Conservation (phyloP, 805 yeast genomes). For the Kregervanrija pseudodelftensis region DNA sequence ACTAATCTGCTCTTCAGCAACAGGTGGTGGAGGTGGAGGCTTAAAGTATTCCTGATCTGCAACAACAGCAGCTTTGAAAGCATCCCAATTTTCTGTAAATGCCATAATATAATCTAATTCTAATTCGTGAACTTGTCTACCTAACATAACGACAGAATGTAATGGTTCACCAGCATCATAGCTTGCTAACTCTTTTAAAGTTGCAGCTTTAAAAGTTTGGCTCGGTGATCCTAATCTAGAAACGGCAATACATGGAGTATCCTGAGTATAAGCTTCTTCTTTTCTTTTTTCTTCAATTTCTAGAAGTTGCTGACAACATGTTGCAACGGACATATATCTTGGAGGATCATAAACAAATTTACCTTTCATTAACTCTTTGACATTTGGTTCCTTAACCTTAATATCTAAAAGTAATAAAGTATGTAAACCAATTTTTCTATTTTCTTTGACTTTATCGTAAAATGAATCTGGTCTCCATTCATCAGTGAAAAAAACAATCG, state of each 20-base stretch:
- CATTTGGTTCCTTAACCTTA: slow-evolving; percentile 93
- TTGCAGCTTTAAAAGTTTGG: slow-evolving; percentile 80
- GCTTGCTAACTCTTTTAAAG: slow-evolving; percentile 65
- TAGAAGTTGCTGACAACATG: slow-evolving; percentile 80
- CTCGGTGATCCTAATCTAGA: slow-evolving; percentile 84
- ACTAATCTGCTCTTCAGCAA: slow-evolving; percentile 9
- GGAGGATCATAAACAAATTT: slow-evolving; percentile 93
- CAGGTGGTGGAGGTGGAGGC: slow-evolving; percentile 14
- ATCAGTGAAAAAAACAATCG: slow-evolving; percentile 92
- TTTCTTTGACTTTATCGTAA: slow-evolving; percentile 83
- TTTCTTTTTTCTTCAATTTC: slow-evolving; percentile 78
- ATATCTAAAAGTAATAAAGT: slow-evolving; percentile 84
- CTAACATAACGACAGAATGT: slow-evolving; percentile 85
- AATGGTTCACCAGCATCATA: slow-evolving; percentile 93
- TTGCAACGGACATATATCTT: slow-evolving; percentile 85
- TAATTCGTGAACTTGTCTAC: slow-evolving; percentile 89
- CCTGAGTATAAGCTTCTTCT: slow-evolving; percentile 72
- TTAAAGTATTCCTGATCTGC: slow-evolving; percentile 65
- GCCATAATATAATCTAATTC: slow-evolving; percentile 80
- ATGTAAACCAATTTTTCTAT: slow-evolving; percentile 84
- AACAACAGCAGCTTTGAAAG: slow-evolving; percentile 40
- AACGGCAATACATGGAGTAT: slow-evolving; percentile 91
- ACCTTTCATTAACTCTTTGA: slow-evolving; percentile 91
- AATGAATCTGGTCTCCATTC: slow-evolving; percentile 95
- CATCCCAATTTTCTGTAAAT: slow-evolving; percentile 57